Evolutionary conservation across 306 rosid species (phyloP), one percentile per base, ranked within the genome.

Genomic region (Glycyrrhiza uralensis): DNA sequence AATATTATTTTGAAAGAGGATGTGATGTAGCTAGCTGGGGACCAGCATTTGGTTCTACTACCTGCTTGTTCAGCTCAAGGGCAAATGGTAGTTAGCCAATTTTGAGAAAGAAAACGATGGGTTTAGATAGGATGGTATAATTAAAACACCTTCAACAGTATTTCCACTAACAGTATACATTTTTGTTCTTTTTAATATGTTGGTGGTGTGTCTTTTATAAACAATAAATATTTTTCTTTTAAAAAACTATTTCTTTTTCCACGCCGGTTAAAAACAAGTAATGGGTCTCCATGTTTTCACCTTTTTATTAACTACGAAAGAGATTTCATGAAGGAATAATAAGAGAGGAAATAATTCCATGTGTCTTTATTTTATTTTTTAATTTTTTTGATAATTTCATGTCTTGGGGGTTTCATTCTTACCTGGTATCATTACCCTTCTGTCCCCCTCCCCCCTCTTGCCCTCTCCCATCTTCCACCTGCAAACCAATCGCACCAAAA

Each of bases 131-230:
- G 71, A 75, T 73, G 83, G 84, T 81, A 78, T 67, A 60, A 41
- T 78, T 75, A 69, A 76, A 84, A 79, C 71, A 71, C 78, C 67
- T 67, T 28, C 77, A 87, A 86, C 83, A 83, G 88, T 89, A 61
- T 85, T 82, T 85, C 92, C 97, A 85, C 89, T 91, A 66, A 42
- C 76, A 76, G 66, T 76, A 18, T n/a, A n/a, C n/a, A n/a, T n/a
- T n/a, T n/a, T n/a, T n/a, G n/a, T 49, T 66, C 5, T 45, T 56
- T 24, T 18, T 23, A 50, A 18, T 30, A 19, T n/a, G 19, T 39
- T 62, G 55, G 29, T 10, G 54, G 20, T 8, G 50, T 39, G 10
- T 39, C 33, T 11, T 24, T 59, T 0, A 36, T 29, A 12, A 42
- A 47, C 45, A 15, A 55, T 7, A 14, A 70, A 15, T 3, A 2